A percentile compares a stretch with the other conserved stretches of the same genome.
Conservation (phyloP, 2,329 filamentous ascomycete species). For the Diaporthe citrichinensis region DNA sequence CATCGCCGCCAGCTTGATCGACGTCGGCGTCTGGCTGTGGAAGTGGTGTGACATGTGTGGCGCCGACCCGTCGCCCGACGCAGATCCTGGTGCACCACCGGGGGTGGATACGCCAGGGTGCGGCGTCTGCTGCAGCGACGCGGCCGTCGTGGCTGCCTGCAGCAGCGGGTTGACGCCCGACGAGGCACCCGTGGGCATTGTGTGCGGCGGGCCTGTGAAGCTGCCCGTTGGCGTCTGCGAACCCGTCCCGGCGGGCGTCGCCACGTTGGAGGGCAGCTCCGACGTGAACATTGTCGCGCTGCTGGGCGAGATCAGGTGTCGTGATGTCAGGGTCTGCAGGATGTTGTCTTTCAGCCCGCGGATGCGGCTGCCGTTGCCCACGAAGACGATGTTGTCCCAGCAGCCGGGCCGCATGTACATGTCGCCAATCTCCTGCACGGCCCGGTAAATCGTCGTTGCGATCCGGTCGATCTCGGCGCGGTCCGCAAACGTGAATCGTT, state of each 20-base stretch:
- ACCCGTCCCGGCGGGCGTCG: constrained; percentile 90
- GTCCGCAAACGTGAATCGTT: constrained; percentile 79
- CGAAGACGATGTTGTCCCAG: constrained; percentile 93
- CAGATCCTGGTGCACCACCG: constrained; percentile 51
- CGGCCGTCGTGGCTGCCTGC: constrained; percentile 87
- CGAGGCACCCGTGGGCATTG: constrained; percentile 59
- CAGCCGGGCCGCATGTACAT: constrained; percentile 86
- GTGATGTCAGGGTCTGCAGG: constrained; percentile 81
- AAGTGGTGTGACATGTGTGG: constrained; percentile 62
- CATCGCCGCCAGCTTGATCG: constrained; percentile 82
- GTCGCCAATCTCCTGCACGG: constrained; percentile 86
- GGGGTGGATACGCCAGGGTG: constrained; percentile 59
- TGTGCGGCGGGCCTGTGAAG: constrained; percentile 67
- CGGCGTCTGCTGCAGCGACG: constrained; percentile 61
- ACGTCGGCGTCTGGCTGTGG: constrained; percentile 82
- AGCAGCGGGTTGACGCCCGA: constrained; percentile 86
- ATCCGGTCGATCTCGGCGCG: constrained; percentile 86
- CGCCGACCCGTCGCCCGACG: constrained; percentile 56
- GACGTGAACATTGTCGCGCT: constrained; percentile 97
- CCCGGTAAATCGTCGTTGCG: constrained; percentile 85
- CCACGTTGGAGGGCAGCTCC: constrained; percentile 93
- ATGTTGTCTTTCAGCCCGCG: constrained; percentile 91
- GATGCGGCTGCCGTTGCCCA: constrained; percentile 84
- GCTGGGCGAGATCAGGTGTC: constrained; percentile 91
- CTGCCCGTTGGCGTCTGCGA: constrained; percentile 87